Evolutionary conservation across 768 basidiomycete species (phyloP), one percentile per base, ranked within the genome.

Genomic region (Pisolithus microcarpus): DNA sequence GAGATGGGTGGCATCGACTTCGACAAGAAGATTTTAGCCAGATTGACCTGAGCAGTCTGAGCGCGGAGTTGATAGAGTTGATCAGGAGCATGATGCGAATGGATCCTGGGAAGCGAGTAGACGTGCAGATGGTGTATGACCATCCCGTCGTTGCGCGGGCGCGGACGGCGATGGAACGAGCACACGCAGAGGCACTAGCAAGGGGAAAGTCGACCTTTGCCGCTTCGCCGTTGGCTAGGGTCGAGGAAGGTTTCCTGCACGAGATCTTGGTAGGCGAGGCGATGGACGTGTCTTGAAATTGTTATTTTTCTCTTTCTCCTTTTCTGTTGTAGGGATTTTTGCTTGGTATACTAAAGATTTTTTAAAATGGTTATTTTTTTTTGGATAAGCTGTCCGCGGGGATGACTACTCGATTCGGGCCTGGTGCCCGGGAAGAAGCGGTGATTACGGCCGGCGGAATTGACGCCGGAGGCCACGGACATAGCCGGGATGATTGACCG

Each of bases 1-100:
- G 95, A 23, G 84, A 88, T 46, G 80, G 87, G 1, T 99, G 96
- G 96, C 94, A 96, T 61, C 82, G 87, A 56, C 76, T 98, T 34
- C 84, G 96, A 50, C 80, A 81, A 51, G 88, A 95, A 64, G 90
- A 99, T 71, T 93, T 96, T 64, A 80, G 83, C 46, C 91, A 91
- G 64, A 81, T 93, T 50, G 82, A 89, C 61, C 65, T 86, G 58
- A 75, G 77, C 31, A 76, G 72, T 46, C 7, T 36, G 30, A 89
- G 85, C 58, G 72, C 76, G 7, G 80, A 83, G 61, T 71, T 95
- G 52, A 72, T 85, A 52, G 71, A 68, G 40, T 73, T 94, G 58
- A 79, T 95, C 59, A 76, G 70, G 61, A 72, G 75, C 53, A 87
- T 93, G 82, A 87, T 95, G 82, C 79, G 79, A 42, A 80, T 80